phyloP scores from a whole-genome alignment of 1,139 yeast species.

The Pichia kudriavzevii region DNA sequence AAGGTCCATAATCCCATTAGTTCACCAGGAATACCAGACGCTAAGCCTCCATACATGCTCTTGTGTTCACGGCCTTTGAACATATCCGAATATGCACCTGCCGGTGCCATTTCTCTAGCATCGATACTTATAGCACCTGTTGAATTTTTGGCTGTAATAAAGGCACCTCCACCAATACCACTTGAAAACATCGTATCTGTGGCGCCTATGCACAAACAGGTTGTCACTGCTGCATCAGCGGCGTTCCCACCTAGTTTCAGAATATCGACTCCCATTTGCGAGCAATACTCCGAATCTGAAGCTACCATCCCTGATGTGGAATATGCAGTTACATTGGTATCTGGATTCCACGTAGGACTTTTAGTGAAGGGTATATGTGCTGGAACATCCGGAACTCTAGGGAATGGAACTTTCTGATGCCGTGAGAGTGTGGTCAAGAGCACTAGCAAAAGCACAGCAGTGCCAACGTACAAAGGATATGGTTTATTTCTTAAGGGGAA shows the following conservation, averaged over 20 bases:
- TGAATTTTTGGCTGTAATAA: slow-evolving; percentile 50
- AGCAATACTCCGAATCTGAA: slow-evolving; percentile 66
- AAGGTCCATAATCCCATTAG: slow-evolving; percentile 68
- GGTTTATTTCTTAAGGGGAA: too few species aligned
- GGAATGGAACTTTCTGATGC: slow-evolving; percentile 9
- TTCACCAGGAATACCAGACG: slow-evolving; percentile 88
- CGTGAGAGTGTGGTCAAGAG: too few species aligned
- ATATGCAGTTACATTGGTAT: slow-evolving; percentile 28
- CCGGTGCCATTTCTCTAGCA: slow-evolving; percentile 86
- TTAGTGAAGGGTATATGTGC: slow-evolving; percentile 25
- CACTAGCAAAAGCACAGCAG: not conserved
- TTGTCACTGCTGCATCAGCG: slow-evolving; percentile 89
- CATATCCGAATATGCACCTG: slow-evolving; percentile 55
- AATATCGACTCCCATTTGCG: slow-evolving; percentile 58
- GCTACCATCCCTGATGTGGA: slow-evolving; percentile 62
- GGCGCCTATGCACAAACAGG: slow-evolving; percentile 82
- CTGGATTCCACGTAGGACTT: slow-evolving; percentile 35
- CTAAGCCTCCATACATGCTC: slow-evolving; percentile 73
- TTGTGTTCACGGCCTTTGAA: slow-evolving; percentile 37
- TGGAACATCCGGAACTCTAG: slow-evolving; percentile 19
- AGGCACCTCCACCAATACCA: slow-evolving; percentile 93
- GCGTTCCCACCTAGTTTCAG: slow-evolving; percentile 62
- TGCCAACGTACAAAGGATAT: not conserved
- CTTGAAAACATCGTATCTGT: slow-evolving; percentile 68
- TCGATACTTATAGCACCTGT: slow-evolving; percentile 68